Evolutionary conservation across 2,329 filamentous ascomycete species (phyloP), one percentile per base, ranked within the genome.

Genomic region (Didymella lethalis): DNA sequence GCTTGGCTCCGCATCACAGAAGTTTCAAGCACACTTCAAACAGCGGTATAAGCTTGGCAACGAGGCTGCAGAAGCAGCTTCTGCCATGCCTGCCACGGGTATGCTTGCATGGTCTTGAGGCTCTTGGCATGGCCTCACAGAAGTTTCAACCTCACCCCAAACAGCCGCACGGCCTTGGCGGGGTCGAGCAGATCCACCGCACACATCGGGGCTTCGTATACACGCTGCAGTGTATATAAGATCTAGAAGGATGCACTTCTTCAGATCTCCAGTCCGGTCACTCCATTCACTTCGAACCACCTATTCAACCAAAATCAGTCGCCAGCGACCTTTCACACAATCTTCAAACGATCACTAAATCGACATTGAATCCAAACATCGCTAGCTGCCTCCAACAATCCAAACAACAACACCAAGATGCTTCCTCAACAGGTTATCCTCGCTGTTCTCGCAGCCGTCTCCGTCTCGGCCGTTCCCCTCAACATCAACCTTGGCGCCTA

Each of bases 401-500:
- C 31, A 48, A 59, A 51, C 54, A 62, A 60, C 41, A 41, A 54
- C 64, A 54, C 61, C 65, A 75, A 74, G 29, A 78, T 78, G 76
- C 74, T 74, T 69, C 66, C 75, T 59, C 75, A 77, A 69, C 63
- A 74, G 64, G 61, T 77, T 50, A 66, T 78, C 64, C 58, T 77
- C 43, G 67, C 75, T 52, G 69, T 76, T 41, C 68, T 73, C 57
- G 73, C 73, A 58, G 65, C 72, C 59, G 71, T 77, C 65, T 67
- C 72, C 50, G 56, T 59, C 41, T 60, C 57, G 14, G 78, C 78
- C 57, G 72, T 81, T 46, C 81, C 81, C 28, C 79, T 83, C 49
- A 83, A 83, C 77, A 83, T 83, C 79, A 83, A 83, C 74, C 76
- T 83, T 51, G 81, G 81, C 52, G 81, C 81, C 31, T 83, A 82